Conservation (phyloP, 1,284 basidiomycete genomes). For the Sanguinoderma infundibulare region DNA sequence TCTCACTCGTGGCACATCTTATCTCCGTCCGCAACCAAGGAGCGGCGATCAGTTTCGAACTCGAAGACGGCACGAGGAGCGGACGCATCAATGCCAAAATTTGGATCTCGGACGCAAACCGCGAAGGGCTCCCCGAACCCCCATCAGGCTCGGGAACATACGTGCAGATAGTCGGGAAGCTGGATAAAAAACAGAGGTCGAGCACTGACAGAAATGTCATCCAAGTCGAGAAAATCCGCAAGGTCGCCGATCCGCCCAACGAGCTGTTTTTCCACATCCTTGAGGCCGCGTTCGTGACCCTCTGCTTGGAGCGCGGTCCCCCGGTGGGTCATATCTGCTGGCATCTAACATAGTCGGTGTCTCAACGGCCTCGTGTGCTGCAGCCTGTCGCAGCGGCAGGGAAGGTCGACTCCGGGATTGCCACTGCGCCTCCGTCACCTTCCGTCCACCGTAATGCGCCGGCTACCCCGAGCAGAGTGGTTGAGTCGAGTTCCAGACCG, state of each 20-base stretch:
- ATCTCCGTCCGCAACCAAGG: slow-evolving; percentile 45
- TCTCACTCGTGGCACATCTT: slow-evolving; percentile 51
- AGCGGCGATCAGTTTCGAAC: slow-evolving; percentile 41
- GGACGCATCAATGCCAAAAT: slow-evolving; percentile 28
- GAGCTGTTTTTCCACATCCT: slow-evolving; percentile 63
- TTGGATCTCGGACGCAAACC: slow-evolving; percentile 11
- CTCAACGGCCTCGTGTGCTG: background rate
- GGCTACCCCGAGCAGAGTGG: background rate
- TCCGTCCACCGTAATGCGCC: background rate
- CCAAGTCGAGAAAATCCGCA: slow-evolving; percentile 49
- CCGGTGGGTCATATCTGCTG: slow-evolving; percentile 21
- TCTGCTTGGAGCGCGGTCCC: slow-evolving; percentile 40
- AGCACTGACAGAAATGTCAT: slow-evolving; percentile 45
- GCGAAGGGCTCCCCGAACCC: slow-evolving; percentile 3
- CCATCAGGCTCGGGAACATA: slow-evolving; percentile 20
- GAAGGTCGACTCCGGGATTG: background rate
- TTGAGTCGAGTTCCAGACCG: background rate
- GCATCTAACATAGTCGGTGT: background rate
- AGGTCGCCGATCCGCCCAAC: slow-evolving; percentile 52
- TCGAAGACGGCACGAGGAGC: slow-evolving; percentile 41
- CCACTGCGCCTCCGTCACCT: background rate
- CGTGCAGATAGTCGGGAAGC: slow-evolving; percentile 29
- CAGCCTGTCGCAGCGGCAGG: background rate
- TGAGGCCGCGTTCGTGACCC: slow-evolving; percentile 52
- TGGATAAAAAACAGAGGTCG: slow-evolving; percentile 8